Evolutionary conservation across 2,329 filamentous ascomycete species (phyloP), one percentile per base, ranked within the genome.

Genomic region (Pseudogymnoascus verrucosus): DNA sequence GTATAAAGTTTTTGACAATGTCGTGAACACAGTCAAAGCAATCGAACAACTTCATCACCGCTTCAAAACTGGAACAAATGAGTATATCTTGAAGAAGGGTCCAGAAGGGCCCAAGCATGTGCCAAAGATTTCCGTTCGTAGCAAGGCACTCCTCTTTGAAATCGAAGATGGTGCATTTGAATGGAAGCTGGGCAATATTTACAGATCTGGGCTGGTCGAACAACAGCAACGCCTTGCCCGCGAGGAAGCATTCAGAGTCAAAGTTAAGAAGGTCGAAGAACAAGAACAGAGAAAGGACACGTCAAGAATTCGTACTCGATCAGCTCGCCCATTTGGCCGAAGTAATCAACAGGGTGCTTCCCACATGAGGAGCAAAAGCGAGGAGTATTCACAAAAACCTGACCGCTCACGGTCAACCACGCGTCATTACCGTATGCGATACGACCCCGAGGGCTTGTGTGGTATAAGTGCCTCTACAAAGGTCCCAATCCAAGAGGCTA

Each of bases 151-250:
- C 23, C 78, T 96, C 2, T 93, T 99, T 65, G 93, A 98, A 72
- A 81, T 99, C 37, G 95, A 99, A 76, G 95, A 99, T 73, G 93
- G 95, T 60, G 89, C 91, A 0, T 99, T 99, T 71, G 95, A 99
- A 74, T 99, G 93, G 90, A 98, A 97, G 73, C 80, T 99, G 8
- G 91, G 93, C 14, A 87, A 92, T 72, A 99, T 99, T 61, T 99
- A 98, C 74, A 87, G 93, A 34, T 86, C 91, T 54, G 95, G 96
- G 0, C 82, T 93, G 19, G 80, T 93, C 63, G 95, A 99, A 74
- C 93, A 98, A 75, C 88, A 89, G 73, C 95, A 98, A 74, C 85
- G 95, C 19, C 79, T 96, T 63, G 93, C 93, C 4, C 86, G 95
- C 47, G 91, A 96, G 74, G 91, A 96, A 68, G 93, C 93, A 0